Percentiles rank a stretch among this genome's conserved stretches.
These are phyloP conservation scores for Salix dunnii DNA, from an alignment of 345 rosid species.

Conservation along the genomic window DNA sequence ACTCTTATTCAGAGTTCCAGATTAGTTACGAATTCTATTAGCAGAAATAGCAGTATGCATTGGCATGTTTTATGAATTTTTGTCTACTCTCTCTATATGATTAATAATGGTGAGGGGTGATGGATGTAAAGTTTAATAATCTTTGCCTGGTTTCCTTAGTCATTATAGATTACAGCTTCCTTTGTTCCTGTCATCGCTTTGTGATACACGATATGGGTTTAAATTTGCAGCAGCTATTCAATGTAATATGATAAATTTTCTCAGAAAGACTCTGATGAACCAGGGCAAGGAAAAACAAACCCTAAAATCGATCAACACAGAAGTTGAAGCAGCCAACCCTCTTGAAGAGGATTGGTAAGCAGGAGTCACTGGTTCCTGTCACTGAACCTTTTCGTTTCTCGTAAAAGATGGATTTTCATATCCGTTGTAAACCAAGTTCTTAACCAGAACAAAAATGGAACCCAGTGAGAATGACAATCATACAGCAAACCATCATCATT, in stretches of 20 bases:
- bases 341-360: too few relatives aligned
- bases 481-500: too few relatives aligned
- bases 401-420: too few relatives aligned
- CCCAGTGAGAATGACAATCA: too few relatives aligned
- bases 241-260: neutral
- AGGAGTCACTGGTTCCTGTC: too few relatives aligned
- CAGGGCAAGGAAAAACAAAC: too few relatives aligned
- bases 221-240: conserved; percentile 9
- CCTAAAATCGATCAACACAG: too few relatives aligned
- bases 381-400: too few relatives aligned
- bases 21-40: conserved; percentile 13
- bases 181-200: neutral
- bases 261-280: too few relatives aligned
- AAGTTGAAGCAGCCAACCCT: too few relatives aligned
- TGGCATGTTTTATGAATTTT: conserved; percentile 38
- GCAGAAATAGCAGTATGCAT: conserved; percentile 11
- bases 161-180: conserved; percentile 13
- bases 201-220: neutral
- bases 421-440: too few relatives aligned
- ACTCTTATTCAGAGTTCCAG: conserved; percentile 4
- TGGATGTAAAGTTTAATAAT: conserved; percentile 46
- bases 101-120: conserved; percentile 31
- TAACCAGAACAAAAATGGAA: too few relatives aligned
- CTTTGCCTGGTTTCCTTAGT: conserved; percentile 20
- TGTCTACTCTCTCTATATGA: conserved; percentile 37